Conservation (phyloP, 2,329 filamentous ascomycete genomes). For the Didymella arachidicola region DNA sequence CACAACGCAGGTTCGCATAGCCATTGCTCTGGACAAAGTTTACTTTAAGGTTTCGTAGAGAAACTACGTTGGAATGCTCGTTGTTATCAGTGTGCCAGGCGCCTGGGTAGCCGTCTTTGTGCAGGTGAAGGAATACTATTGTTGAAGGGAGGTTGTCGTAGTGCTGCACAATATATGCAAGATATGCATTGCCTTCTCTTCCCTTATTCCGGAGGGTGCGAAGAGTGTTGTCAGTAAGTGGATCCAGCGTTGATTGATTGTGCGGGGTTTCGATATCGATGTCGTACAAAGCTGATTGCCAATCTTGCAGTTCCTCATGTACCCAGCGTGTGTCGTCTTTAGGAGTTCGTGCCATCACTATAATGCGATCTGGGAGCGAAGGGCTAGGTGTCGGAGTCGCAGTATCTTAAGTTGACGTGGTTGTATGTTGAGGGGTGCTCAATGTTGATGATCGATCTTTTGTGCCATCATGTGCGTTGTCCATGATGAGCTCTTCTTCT, state of each 20-base stretch:
- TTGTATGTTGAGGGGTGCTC: conserved; percentile 12
- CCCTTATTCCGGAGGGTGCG: conserved; percentile 33
- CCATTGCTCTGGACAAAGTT: conserved; percentile 51
- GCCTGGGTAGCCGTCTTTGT: conserved; percentile 14
- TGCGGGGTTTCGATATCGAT: conserved; percentile 29
- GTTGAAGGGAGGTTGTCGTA: conserved; percentile 35
- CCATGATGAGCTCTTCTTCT: too few species aligned
- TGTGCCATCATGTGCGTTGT: too few species aligned
- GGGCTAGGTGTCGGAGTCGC: conserved; percentile 17
- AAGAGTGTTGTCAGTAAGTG: conserved; percentile 27
- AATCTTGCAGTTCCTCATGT: conserved; percentile 37
- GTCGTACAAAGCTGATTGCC: conserved; percentile 55
- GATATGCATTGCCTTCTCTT: conserved; percentile 35
- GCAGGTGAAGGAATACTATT: conserved; percentile 33
- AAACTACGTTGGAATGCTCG: conserved; percentile 17
- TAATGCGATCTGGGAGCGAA: conserved; percentile 26
- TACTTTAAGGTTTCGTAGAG: conserved; percentile 43
- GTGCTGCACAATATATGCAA: conserved; percentile 37
- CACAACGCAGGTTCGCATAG: conserved; percentile 55
- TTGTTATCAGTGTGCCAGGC: conserved; percentile 15
- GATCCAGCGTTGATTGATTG: conserved; percentile 26
- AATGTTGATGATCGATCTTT: neutral
- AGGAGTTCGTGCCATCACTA: conserved; percentile 29
- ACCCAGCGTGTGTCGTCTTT: conserved; percentile 34
- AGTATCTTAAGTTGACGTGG: conserved; percentile 14